phyloP scores from a whole-genome alignment of 306 rosid genomes.

The Cicer chorassanicum region DNA sequence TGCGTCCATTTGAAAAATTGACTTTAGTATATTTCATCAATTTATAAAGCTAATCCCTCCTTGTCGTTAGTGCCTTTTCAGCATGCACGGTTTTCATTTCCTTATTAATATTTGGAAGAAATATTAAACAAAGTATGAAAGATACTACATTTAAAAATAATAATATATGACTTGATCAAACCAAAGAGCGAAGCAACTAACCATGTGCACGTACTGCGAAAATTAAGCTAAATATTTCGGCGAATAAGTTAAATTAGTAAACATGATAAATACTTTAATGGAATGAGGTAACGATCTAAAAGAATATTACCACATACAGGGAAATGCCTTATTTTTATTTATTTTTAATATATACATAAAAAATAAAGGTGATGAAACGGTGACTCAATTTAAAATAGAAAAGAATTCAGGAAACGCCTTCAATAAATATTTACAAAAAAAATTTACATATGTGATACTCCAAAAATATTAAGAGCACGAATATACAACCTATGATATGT shows the following conservation, averaged over 20 bases:
- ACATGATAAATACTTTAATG: neutral
- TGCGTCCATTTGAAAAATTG: slow-evolving; percentile 11
- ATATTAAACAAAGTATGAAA: neutral
- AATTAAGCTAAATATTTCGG: neutral
- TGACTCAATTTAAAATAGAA: no score
- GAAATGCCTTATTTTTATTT: no score
- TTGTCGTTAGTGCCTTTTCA: slow-evolving; percentile 9
- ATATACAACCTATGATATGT: no score
- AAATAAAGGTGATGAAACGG: no score
- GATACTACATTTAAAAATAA: neutral
- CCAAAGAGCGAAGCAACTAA: slow-evolving; percentile 4
- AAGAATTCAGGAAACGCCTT: no score
- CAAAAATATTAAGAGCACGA: no score
- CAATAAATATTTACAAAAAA: no score
- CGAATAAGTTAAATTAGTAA: neutral
- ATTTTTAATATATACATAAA: no score
- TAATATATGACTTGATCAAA: slow-evolving; percentile 33
- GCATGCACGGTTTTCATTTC: slow-evolving; percentile 1
- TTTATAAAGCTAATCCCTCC: neutral
- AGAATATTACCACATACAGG: neutral
- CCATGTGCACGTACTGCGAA: slow-evolving; percentile 13
- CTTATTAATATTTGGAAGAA: slow-evolving; percentile 3
- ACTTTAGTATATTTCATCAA: neutral
- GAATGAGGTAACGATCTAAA: neutral
- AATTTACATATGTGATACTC: no score